These are phyloP conservation scores for Penicillium dipodomyicola DNA, from an alignment of 495 filamentous ascomycete species.

Conservation along the genomic window DNA sequence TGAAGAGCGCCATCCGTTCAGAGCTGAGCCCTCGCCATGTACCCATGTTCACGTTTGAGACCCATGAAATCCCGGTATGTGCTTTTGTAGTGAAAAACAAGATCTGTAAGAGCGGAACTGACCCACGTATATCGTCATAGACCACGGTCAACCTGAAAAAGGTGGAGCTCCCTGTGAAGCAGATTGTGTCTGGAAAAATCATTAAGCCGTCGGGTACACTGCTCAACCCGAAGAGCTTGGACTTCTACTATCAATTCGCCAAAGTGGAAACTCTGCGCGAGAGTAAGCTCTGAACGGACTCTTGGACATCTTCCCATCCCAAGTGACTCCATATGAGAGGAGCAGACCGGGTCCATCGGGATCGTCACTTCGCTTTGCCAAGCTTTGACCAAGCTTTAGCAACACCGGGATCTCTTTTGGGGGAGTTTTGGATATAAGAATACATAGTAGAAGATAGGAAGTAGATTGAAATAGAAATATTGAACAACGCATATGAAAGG, in stretches of 20 bases:
- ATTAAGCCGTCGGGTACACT: constrained; percentile 76
- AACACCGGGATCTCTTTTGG: not conserved
- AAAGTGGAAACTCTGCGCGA: constrained; percentile 63
- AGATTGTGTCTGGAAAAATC: constrained; percentile 71
- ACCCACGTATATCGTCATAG: constrained; percentile 34
- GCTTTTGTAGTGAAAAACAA: not conserved
- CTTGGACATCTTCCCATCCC: constrained; percentile 3
- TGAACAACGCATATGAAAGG: too few relatives aligned
- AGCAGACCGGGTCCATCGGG: constrained; percentile 13
- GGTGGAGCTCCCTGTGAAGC: constrained; percentile 81
- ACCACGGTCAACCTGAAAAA: constrained; percentile 84
- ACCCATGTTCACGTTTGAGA: constrained; percentile 75
- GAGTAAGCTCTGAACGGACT: constrained; percentile 24
- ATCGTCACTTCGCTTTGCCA: constrained; percentile 16
- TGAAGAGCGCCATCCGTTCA: constrained; percentile 60
- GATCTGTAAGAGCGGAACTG: constrained; percentile 2
- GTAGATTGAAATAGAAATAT: too few relatives aligned
- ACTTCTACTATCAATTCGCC: constrained; percentile 79
- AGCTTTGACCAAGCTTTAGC: constrained; percentile 31
- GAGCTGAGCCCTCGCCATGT: constrained; percentile 72
- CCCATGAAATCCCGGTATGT: constrained; percentile 74
- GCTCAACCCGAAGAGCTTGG: constrained; percentile 68
- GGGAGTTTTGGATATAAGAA: not conserved
- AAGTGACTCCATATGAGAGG: constrained; percentile 16
- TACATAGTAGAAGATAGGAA: not conserved